Evolutionary conservation across 305 asterid species (phyloP).

Genomic region (Solanum hybrid): DNA sequence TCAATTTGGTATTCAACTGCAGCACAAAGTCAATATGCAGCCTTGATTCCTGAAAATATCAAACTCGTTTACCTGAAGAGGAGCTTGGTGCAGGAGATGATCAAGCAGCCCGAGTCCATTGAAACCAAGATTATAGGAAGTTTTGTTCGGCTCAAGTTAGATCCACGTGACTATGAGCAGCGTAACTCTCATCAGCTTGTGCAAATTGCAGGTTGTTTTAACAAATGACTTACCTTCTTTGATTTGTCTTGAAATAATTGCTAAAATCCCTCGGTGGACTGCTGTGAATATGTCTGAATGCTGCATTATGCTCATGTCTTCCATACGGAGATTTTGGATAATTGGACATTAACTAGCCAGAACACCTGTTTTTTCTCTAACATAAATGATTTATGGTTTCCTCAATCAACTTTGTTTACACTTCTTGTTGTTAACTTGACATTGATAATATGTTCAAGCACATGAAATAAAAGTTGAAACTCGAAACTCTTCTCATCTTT

Average conservation of each 20-base stretch:
- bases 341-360: neutral
- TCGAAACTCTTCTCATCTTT: neutral
- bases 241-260: neutral
- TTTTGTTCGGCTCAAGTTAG: conserved; percentile 52
- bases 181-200: conserved; percentile 48
- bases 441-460: neutral
- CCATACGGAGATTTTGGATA: neutral
- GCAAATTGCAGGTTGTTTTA: conserved; percentile 63
- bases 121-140: conserved; percentile 66
- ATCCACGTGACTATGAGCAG: conserved; percentile 32
- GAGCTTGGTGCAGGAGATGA: conserved; percentile 45
- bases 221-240: neutral
- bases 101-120: conserved; percentile 47
- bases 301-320: neutral
- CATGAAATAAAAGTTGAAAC: neutral
- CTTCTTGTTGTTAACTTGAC: neutral
- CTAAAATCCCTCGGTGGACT: neutral
- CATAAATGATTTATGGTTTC: neutral
- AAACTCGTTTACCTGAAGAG: conserved; percentile 76
- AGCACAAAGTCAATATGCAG: conserved; percentile 38
- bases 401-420: neutral
- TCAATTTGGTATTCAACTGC: conserved; percentile 8
- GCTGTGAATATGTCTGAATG: neutral
- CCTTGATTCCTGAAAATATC: conserved; percentile 53
- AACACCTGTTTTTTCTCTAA: neutral